Evolutionary conservation across 2,329 filamentous ascomycete genomes (phyloP).

Genomic region (Fusarium metavorans): DNA sequence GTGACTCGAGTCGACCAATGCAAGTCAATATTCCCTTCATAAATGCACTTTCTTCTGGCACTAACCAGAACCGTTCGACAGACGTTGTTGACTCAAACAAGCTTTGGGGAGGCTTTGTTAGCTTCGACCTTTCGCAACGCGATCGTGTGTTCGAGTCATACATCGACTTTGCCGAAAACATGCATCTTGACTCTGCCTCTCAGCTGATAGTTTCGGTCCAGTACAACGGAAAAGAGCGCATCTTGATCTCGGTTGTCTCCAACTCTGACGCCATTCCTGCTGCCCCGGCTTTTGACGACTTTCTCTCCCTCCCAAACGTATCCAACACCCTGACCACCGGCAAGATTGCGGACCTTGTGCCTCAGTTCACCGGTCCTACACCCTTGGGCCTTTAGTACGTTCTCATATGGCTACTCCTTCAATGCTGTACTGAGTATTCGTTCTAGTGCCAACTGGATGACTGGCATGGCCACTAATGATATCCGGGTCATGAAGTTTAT

Average conservation of each 20-base stretch:
- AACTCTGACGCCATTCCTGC: slow-evolving; percentile 43
- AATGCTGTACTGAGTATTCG: neutral
- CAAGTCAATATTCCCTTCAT: neutral
- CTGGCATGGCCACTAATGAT: slow-evolving; percentile 45
- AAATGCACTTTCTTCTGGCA: neutral
- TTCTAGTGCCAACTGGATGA: slow-evolving; percentile 48
- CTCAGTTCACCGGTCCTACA: slow-evolving; percentile 48
- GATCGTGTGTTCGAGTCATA: slow-evolving; percentile 45
- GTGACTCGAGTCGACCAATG: slow-evolving; percentile 46
- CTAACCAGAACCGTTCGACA: neutral
- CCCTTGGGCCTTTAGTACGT: slow-evolving; percentile 46
- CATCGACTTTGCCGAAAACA: slow-evolving; percentile 45
- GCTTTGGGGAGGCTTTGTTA: slow-evolving; percentile 47
- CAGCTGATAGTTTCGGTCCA: slow-evolving; percentile 46
- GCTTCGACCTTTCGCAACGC: slow-evolving; percentile 39
- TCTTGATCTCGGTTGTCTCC: slow-evolving; percentile 40
- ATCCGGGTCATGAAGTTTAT: slow-evolving; percentile 47
- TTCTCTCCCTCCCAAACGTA: slow-evolving; percentile 33
- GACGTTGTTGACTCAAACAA: slow-evolving; percentile 35
- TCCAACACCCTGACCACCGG: slow-evolving; percentile 41
- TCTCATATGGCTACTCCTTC: fast-evolving
- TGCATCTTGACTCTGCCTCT: slow-evolving; percentile 42
- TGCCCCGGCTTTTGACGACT: slow-evolving; percentile 41
- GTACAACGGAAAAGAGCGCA: slow-evolving; percentile 31
- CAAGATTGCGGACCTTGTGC: slow-evolving; percentile 44